Base-by-base conservation (phyloP, 2,329 filamentous ascomycete species). In the Sporothrix protearum region DNA sequence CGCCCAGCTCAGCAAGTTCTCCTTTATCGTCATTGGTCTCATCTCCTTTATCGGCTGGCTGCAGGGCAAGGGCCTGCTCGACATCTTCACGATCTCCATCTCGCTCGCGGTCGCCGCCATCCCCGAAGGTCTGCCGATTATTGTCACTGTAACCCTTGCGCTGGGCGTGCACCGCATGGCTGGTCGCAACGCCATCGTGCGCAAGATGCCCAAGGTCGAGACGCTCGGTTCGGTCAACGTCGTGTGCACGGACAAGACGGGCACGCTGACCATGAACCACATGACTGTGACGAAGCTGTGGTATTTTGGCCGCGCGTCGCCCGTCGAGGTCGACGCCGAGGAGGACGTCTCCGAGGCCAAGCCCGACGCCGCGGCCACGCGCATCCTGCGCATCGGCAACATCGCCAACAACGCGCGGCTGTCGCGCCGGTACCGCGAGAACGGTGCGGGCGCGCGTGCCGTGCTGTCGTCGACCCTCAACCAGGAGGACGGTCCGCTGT, bases 151-250 rank as follows among this genome's bases (percentile, higher is more conserved):
- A 45, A 99, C 96, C 0, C 85, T 99, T 71, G 96, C 96, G 51
- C 86, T 99, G 16, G 96, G 96, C 16, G 96, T 99, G 9, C 88
- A 99, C 77, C 90, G 96, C 72, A 99, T 99, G 96, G 96, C 96
- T 73, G 93, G 90, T 78, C 89, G 95, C 76, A 93, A 97, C 79
- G 96, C 96, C 9, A 99, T 99, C 79, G 95, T 99, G 73, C 91
- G 96, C 76, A 91, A 92, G 78, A 91, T 99, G 82, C 96, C 96
- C 28, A 98, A 96, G 80, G 96, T 99, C 9, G 96, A 99, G 80
- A 99, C 96, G 0, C 83, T 99, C 5, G 96, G 96, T 9, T 97
- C 94, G n/a, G 96, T 99, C 72, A 99, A 98, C 77, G 94, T 99
- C n/a, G 93, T 99, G 7, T 99, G 96, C 83, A 97, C 94, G 76